A percentile compares a stretch with the other conserved stretches of the same genome.
These are phyloP conservation scores for Davidsoniella virescens DNA, from an alignment of 2,329 filamentous ascomycete genomes.

Conservation along the genomic window DNA sequence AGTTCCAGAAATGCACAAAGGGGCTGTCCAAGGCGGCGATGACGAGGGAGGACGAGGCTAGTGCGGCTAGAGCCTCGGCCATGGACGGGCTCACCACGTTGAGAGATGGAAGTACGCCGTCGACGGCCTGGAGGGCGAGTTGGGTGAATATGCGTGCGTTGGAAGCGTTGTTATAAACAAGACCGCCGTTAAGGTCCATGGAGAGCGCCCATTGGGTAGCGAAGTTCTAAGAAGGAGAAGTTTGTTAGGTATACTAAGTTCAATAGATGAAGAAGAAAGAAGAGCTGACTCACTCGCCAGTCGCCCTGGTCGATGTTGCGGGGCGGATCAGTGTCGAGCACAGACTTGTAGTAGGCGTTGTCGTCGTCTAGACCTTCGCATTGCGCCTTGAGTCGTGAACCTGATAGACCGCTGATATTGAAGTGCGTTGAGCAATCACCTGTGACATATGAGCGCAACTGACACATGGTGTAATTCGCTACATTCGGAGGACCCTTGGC, in stretches of 20 bases:
- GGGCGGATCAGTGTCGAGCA: neutral
- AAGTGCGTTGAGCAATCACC: constrained; percentile 50
- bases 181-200: constrained; percentile 39
- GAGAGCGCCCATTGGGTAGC: constrained; percentile 37
- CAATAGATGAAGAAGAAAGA: too few species aligned
- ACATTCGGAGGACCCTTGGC: constrained; percentile 17
- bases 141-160: constrained; percentile 41
- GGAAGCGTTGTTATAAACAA: constrained; percentile 37
- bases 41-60: constrained; percentile 50
- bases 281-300: constrained; percentile 6
- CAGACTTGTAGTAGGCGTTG: constrained; percentile 32
- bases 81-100: constrained; percentile 39
- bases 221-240: constrained; percentile 23
- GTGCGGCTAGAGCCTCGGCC: constrained; percentile 57
- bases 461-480: constrained; percentile 45
- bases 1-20: constrained; percentile 41
- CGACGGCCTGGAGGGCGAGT: constrained; percentile 22
- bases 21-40: constrained; percentile 41
- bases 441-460: constrained; percentile 46
- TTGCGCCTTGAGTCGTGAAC: constrained; percentile 40
- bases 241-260: too few species aligned
- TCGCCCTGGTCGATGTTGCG: neutral
- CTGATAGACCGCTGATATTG: constrained; percentile 36
- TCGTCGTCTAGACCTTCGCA: constrained; percentile 42
- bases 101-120: neutral